Conservation (phyloP, 192 early-diverging fungal genomes). For the Linnemannia hyalina region DNA sequence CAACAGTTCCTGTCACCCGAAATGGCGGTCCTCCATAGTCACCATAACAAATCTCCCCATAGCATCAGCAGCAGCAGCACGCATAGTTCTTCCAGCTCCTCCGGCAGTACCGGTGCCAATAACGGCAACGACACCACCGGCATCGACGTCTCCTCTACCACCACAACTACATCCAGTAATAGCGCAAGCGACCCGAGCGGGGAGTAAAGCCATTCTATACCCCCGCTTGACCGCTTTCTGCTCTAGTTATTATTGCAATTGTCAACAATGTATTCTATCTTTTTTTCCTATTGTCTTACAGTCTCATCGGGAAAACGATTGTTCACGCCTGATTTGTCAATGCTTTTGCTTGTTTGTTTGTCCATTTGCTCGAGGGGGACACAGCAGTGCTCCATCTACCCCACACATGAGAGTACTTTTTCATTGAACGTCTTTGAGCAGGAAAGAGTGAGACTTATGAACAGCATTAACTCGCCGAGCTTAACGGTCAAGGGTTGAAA, state of each 20-base stretch:
- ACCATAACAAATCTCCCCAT: neutral
- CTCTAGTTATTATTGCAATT: neutral
- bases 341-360: too few species aligned
- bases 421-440: too few species aligned
- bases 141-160: neutral
- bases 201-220: neutral
- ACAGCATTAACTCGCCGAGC: too few species aligned
- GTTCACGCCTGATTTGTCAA: neutral
- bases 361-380: too few species aligned
- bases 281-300: neutral
- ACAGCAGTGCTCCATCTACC: too few species aligned
- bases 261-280: neutral
- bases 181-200: neutral
- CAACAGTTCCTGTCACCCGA: constrained; percentile 48
- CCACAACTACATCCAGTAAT: neutral
- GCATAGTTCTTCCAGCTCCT: constrained; percentile 2
- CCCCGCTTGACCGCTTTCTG: neutral
- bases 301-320: neutral
- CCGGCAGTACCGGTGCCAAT: neutral
- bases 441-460: too few species aligned
- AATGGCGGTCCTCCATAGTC: constrained; percentile 32
- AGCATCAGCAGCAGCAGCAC: constrained; percentile 1
- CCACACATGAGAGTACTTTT: too few species aligned
- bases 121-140: constrained; percentile 6
- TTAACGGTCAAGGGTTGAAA: too few species aligned